Evolutionary conservation across 768 basidiomycete genomes (phyloP), one percentile per base, ranked within the genome.

Genomic region (Phlebiopsis flavidoalba): DNA sequence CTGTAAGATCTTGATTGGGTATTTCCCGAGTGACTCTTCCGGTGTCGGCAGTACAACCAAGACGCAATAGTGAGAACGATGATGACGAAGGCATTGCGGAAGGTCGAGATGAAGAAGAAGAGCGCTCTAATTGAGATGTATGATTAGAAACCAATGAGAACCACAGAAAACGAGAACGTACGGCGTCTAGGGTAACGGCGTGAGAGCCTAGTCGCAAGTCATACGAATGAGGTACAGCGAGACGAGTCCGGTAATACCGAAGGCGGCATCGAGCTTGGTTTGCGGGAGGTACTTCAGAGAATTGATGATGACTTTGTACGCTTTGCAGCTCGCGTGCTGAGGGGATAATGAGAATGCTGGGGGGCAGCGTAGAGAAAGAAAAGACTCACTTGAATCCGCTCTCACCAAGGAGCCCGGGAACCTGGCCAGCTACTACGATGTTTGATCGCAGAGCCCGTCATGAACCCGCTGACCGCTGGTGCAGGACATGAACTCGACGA

Each of bases 371-470:
- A 17, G 24, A 14, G 40, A 54, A 45, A 48, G 54, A 8, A 31
- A 26, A 53, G 33, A 75, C 87, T 68, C 59, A 91, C 91, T 90
- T 81, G 70, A 96, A 91, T 26, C 86, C 87, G 56, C 83, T 79
- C 56, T 93, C 90, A 17, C 95, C 96, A 80, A 98, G 83, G 37
- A 98, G 73, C 0, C 87, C 88, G 4, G 95, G 94, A 3, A 96
- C 79, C 74, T 98, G 96, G 36, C 91, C 85, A 17, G 85, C 79
- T 10, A 86, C 87, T 66, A 98, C 98, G 71, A n/a, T n/a, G n/a
- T n/a, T 79, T 93, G 74, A 97, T 85, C 49, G 95, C 95, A 17
- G 90, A 94, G 15, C 96, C 96, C 0, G 96, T 98, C 93, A 98
- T 96, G 76, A 95, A 91, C 26, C 88, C 88, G 65, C 86, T 88